phyloP scores from a whole-genome alignment of 768 basidiomycete genomes.

The Suillus placidus region DNA sequence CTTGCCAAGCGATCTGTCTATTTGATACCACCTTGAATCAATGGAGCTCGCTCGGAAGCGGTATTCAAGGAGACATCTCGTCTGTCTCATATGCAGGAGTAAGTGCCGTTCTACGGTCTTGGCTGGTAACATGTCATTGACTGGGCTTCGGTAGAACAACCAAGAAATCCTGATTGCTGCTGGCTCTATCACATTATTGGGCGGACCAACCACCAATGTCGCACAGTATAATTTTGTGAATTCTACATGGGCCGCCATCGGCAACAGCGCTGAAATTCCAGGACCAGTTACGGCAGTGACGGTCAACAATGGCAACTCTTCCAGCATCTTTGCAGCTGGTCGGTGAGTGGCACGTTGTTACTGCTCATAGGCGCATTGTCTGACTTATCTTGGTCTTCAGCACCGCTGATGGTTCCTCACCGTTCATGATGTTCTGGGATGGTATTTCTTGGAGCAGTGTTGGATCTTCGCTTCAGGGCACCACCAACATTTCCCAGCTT shows the following conservation, averaged over 20 bases:
- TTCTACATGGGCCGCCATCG: conserved; percentile 72
- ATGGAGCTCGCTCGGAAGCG: conserved; percentile 81
- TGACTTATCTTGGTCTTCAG: conserved; percentile 32
- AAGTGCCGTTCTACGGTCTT: conserved; percentile 29
- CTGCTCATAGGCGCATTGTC: background rate
- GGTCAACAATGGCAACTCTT: conserved; percentile 77
- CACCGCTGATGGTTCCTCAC: conserved; percentile 55
- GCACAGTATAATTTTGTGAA: conserved; percentile 74
- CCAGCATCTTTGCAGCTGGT: conserved; percentile 90
- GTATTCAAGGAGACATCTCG: conserved; percentile 80
- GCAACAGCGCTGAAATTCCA: conserved; percentile 62
- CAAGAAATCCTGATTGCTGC: conserved; percentile 75
- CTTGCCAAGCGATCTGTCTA: conserved; percentile 78
- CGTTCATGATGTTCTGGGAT: conserved; percentile 87
- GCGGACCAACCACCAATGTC: conserved; percentile 69
- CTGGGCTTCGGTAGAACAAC: conserved; percentile 47
- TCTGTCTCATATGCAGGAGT: conserved; percentile 84
- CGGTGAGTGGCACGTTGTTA: conserved; percentile 48
- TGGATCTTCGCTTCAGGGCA: conserved; percentile 56
- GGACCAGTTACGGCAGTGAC: conserved; percentile 91
- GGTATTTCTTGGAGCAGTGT: conserved; percentile 74
- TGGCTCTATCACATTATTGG: conserved; percentile 73
- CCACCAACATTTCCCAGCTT: conserved; percentile 77
- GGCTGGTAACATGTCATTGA: conserved; percentile 10
- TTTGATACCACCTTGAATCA: conserved; percentile 68